Percentiles rank a stretch among this genome's conserved stretches.
phyloP scores from a whole-genome alignment of 352 stramenopile species.

The Poterioochromonas sp. region DNA sequence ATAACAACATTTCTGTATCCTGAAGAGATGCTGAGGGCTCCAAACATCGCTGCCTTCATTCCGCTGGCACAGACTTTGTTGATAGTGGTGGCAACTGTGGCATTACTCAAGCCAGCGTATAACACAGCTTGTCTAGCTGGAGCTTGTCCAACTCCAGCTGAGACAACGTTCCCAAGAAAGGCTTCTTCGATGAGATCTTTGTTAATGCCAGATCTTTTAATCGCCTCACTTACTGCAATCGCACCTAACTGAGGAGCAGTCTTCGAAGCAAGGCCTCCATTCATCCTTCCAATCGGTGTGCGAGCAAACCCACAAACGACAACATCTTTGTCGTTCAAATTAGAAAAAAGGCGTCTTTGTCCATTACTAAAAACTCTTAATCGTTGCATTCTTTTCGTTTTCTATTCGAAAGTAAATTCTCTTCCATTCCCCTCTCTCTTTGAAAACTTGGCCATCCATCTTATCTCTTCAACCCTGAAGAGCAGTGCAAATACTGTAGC shows the following conservation, averaged over 20 bases:
- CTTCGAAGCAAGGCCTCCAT: slow-evolving; percentile 67
- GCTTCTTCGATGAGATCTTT: slow-evolving; percentile 81
- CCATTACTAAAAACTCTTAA: no score
- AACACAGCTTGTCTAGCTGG: slow-evolving; percentile 83
- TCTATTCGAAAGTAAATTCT: no score
- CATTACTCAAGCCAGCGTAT: slow-evolving; percentile 73
- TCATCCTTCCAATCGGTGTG: slow-evolving; percentile 91
- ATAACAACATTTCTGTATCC: slow-evolving; percentile 70
- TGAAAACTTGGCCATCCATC: no score
- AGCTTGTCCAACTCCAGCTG: slow-evolving; percentile 80
- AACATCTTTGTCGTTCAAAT: slow-evolving; percentile 51
- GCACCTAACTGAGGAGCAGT: slow-evolving; percentile 57
- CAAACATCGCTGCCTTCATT: slow-evolving; percentile 81
- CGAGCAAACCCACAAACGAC: slow-evolving; percentile 88
- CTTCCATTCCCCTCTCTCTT: no score
- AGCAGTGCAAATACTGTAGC: no score
- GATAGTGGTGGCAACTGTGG: slow-evolving; percentile 88
- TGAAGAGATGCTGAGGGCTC: slow-evolving; percentile 73
- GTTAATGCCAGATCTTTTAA: slow-evolving; percentile 52
- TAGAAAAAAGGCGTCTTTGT: slow-evolving; percentile 9
- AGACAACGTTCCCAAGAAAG: slow-evolving; percentile 94
- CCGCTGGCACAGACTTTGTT: slow-evolving; percentile 97
- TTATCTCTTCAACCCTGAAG: no score
- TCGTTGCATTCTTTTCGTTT: no score
- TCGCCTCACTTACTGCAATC: slow-evolving; percentile 73